Base-by-base conservation (phyloP, 441 rosid species). In the Corymbia citriodora region DNA sequence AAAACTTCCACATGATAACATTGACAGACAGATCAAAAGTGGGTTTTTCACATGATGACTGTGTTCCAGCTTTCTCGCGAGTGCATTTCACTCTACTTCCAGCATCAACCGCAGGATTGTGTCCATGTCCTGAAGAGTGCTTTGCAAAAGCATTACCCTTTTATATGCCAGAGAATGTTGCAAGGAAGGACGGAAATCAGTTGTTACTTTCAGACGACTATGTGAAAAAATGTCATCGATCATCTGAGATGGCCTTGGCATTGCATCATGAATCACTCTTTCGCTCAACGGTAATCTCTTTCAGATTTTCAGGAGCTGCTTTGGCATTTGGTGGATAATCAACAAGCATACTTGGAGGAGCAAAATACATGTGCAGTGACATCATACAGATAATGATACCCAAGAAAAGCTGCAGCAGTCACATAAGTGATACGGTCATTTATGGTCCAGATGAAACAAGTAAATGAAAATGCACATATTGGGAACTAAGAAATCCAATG, bases 351-450 rank as follows among this genome's bases (percentile, higher is more conserved):
- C 87, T 92, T 49, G 95, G 94, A 31, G 97, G 96, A n/a, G 98
- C 96, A 91, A 97, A 97, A 90, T 97, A 97, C 97, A 96, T 95
- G 91, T 96, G 97, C 27, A 96, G 93, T 12, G 96, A 97, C 98
- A 97, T 95, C 94, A 97, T 97, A 92, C 99, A 96, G 87, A 96
- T 96, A 87, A 95, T 91, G 21, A 94, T 96, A 55, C 98, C 99
- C 94, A 97, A 91, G 92, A 96, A 96, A 90, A 96, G 97, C 97
- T 96, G 96, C 94, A 92, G 85, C 81, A 89, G 65, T 10, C 88
- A 89, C 89, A 88, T 83, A 55, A 65, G 48, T 45, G 36, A 59
- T 31, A 50, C 50, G 12, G 53, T 91, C 55, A 82, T 61, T 57
- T 36, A 82, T 88, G 59, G n/a, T 55, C 54, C 10, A 21, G 55